These are phyloP conservation scores for Millerago galiae DNA, from an alignment of 805 yeast genomes.

Conservation along the genomic window DNA sequence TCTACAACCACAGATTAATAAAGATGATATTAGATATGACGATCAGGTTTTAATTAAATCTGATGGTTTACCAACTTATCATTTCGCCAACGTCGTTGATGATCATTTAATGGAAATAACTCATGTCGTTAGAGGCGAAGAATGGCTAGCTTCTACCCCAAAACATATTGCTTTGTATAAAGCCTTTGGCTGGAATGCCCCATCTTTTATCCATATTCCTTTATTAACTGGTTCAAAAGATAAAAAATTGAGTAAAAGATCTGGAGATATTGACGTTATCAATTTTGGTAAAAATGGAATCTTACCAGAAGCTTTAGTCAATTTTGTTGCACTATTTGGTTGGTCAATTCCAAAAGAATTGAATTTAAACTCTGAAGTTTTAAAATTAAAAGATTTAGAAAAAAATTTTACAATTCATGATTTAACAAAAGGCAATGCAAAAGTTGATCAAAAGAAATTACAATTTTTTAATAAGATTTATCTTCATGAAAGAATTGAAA, in stretches of 20 bases:
- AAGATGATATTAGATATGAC: constrained; percentile 68
- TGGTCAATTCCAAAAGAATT: constrained; percentile 78
- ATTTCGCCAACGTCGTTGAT: constrained; percentile 92
- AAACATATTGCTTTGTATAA: constrained; percentile 82
- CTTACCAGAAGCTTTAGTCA: constrained; percentile 80
- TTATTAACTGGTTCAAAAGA: constrained; percentile 65
- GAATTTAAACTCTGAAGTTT: constrained; percentile 49
- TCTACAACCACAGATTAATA: constrained; percentile 74
- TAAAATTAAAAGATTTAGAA: constrained; percentile 45
- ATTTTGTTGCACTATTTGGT: constrained; percentile 86
- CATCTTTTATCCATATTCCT: constrained; percentile 85
- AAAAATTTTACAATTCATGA: constrained; percentile 56
- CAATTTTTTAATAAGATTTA: constrained; percentile 72
- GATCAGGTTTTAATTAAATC: constrained; percentile 87
- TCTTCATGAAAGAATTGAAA: constrained; percentile 37
- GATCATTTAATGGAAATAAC: constrained; percentile 90
- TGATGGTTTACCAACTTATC: constrained; percentile 95
- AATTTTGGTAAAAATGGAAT: constrained; percentile 55
- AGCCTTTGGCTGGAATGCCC: constrained; percentile 83
- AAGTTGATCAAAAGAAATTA: constrained; percentile 75
- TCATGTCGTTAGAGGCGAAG: constrained; percentile 95
- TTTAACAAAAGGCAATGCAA: constrained; percentile 89
- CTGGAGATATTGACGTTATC: constrained; percentile 72
- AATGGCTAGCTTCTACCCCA: constrained; percentile 95
- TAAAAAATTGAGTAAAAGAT: constrained; percentile 79